Conservation (phyloP, 495 filamentous ascomycete genomes). For the Xylaria acuta region DNA sequence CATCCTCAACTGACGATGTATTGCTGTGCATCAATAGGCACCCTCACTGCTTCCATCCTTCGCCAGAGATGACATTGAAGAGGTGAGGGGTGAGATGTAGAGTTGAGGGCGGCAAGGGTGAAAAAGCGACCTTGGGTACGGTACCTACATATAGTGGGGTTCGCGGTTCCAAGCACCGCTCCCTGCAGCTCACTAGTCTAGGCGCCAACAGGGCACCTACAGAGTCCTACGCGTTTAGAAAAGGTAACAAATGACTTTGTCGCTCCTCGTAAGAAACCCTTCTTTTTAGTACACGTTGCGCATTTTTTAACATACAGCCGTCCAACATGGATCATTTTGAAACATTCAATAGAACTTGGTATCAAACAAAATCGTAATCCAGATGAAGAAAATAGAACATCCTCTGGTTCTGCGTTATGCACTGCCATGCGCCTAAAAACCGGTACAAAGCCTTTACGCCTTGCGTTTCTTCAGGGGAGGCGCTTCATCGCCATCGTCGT, state of each 20-base stretch:
- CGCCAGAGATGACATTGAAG: neutral
- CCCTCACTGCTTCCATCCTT: neutral
- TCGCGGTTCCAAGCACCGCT: neutral
- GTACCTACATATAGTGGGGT: neutral
- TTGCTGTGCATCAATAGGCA: neutral
- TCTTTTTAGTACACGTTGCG: neutral
- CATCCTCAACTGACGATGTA: neutral
- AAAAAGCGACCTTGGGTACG: neutral
- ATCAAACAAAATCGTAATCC: constrained; percentile 18
- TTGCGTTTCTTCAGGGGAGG: constrained; percentile 55
- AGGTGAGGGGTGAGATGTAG: neutral
- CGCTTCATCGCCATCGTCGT: constrained; percentile 53
- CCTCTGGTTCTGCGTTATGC: neutral
- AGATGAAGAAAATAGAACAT: neutral
- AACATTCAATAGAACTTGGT: constrained; percentile 13
- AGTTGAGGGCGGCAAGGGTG: neutral
- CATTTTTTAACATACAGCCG: no score
- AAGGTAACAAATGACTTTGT: neutral
- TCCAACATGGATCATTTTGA: neutral
- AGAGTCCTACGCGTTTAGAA: neutral
- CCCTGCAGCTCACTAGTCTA: neutral
- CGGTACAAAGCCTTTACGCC: constrained; percentile 31
- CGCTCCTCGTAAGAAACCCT: neutral
- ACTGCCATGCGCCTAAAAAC: neutral
- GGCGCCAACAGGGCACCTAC: neutral